These are phyloP conservation scores for Penicillium ucsense DNA, from an alignment of 495 filamentous ascomycete genomes.

Conservation along the genomic window DNA sequence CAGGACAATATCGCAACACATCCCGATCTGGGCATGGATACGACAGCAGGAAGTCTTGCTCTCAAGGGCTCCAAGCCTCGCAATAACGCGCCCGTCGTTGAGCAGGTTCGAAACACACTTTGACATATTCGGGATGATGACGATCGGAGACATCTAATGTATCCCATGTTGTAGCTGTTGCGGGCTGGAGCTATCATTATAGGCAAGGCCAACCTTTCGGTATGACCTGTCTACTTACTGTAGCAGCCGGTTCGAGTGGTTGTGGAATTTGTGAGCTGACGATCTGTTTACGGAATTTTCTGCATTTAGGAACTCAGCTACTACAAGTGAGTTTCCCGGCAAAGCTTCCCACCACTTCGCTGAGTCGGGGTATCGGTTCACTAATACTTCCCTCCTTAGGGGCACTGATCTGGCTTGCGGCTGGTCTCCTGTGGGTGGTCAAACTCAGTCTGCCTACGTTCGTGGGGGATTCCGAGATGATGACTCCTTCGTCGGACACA, in stretches of 20 bases:
- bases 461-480: conserved; percentile 10
- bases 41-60: conserved; percentile 34
- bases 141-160: conserved; percentile 5
- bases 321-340: background rate
- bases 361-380: background rate
- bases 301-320: too few species aligned
- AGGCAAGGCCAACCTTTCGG: too few species aligned
- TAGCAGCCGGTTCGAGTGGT: too few species aligned
- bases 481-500: conserved; percentile 24
- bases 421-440: conserved; percentile 35
- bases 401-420: conserved; percentile 24
- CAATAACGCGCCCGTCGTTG: conserved; percentile 19
- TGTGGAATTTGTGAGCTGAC: too few species aligned
- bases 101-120: conserved; percentile 18
- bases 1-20: conserved; percentile 28
- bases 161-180: background rate
- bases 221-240: too few species aligned
- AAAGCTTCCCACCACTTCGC: background rate
- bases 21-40: conserved; percentile 32
- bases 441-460: conserved; percentile 38
- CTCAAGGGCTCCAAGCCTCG: conserved; percentile 17
- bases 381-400: conserved; percentile 4
- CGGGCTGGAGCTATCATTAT: background rate
- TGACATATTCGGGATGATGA: conserved; percentile 36
- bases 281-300: too few species aligned